Base-by-base conservation (phyloP, 164 flowering plant species). In the Buxus sempervirens region DNA sequence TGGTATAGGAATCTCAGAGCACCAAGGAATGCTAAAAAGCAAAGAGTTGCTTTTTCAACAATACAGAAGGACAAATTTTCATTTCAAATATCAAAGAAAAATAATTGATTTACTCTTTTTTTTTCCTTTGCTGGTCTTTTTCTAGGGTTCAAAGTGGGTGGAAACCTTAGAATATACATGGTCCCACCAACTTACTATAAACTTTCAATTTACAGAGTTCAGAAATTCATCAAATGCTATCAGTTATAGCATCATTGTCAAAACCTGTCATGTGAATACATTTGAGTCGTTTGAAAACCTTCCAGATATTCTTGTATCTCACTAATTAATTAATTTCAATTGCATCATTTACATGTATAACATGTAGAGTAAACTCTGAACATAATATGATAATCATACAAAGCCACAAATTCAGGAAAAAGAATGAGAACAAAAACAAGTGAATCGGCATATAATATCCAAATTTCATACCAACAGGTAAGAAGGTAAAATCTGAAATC, bases 401-500 rank as follows among this genome's bases (percentile, higher is more conserved):
- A 66, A 16, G 42, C 48, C 22, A n/a, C 6, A 48, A 68, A 68
- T 58, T 62, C 28, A 3, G 19, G 42, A 26, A 24, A 27, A 4
- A 24, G 16, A 19, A 54, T 13, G 16, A 21, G 16, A 21, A 9
- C 38, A 21, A 26, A 15, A 24, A 24, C 26, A 19, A 0, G 16
- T 1, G 16, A n/a, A 60, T 18, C 56, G 14, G 8, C 12, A 48
- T 24, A 13, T 15, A 27, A 38, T 14, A 5, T 48, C 56, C 51
- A 55, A 27, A 64, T 25, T 19, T 42, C 91, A 71, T 85, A 90
- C 99, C 98, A 77, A 69, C 86, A 70, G 99, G 99, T 64, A 95
- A 87, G 78, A 90, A 89, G 57, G 90, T 81, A 67, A 80, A 92
- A 60, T 95, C 98, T 24, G 99, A 96, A 60, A 92, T 92, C 65